These are phyloP conservation scores for Uromyces viciae-fabae DNA, from an alignment of 1,284 basidiomycete genomes.

Conservation along the genomic window DNA sequence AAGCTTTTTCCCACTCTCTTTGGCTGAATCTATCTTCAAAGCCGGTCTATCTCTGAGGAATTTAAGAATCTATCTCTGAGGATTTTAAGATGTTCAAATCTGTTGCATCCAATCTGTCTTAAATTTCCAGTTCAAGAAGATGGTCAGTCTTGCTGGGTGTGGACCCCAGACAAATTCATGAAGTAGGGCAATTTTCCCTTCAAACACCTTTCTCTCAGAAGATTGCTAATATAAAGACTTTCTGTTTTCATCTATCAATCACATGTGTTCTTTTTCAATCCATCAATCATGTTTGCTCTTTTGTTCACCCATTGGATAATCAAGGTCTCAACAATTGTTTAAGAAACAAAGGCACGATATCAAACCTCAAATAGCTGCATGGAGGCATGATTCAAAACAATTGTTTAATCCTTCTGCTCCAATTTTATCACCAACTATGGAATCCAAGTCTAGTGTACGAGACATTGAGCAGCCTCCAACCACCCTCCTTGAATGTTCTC, in stretches of 20 bases:
- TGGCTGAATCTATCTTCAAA: slow-evolving; percentile 36
- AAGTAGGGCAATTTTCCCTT: slow-evolving; percentile 10
- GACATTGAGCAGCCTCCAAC: slow-evolving; percentile 11
- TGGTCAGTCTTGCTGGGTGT: slow-evolving; percentile 34
- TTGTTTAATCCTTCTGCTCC: background rate
- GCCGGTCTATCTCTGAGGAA: slow-evolving; percentile 37
- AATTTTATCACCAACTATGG: background rate
- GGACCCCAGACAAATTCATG: slow-evolving; percentile 24
- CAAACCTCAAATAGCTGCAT: slow-evolving; percentile 29
- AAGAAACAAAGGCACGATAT: slow-evolving; percentile 8
- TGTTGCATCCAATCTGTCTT: slow-evolving; percentile 28
- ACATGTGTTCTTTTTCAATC: background rate
- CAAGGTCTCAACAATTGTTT: slow-evolving; percentile 1
- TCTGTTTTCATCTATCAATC: too few species aligned
- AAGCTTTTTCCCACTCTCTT: slow-evolving; percentile 25
- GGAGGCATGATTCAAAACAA: slow-evolving; percentile 21
- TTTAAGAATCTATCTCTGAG: slow-evolving; percentile 29
- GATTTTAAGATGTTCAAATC: slow-evolving; percentile 32
- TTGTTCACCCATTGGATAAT: too few species aligned
- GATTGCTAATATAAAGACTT: background rate
- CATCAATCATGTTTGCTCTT: background rate
- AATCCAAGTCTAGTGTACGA: background rate
- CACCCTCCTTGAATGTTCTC: slow-evolving; percentile 30
- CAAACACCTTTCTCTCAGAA: background rate
- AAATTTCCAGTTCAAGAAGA: slow-evolving; percentile 6